Evolutionary conservation across 768 basidiomycete species (phyloP).

Genomic region (Kwoniella europaea): DNA sequence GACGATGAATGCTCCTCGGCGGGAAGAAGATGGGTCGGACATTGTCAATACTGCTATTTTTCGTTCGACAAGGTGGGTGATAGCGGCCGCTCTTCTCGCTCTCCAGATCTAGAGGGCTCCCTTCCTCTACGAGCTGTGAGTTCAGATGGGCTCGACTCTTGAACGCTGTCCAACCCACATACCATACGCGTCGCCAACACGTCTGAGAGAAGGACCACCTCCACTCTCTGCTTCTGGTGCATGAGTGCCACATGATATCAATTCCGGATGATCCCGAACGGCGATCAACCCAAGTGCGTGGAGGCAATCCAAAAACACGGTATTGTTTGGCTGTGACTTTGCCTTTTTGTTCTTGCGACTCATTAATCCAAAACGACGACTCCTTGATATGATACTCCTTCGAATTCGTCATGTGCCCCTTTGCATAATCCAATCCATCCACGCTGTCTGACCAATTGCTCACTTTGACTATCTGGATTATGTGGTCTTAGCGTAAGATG

Average conservation of each 20-base stretch:
- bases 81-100: no score
- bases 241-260: neutral
- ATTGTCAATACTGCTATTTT: neutral
- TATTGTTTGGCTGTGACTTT: neutral
- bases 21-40: conserved; percentile 10
- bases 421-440: neutral
- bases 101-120: no score
- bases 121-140: no score
- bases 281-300: neutral
- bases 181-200: neutral
- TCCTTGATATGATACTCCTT: conserved; percentile 1
- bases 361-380: neutral
- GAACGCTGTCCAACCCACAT: no score
- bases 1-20: conserved; percentile 78
- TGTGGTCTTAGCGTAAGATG: conserved; percentile 11
- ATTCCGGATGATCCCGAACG: neutral
- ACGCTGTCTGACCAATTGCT: neutral
- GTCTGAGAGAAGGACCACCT: neutral
- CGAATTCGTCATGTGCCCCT: neutral
- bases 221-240: neutral
- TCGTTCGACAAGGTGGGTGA: neutral
- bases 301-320: neutral
- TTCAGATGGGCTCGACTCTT: no score
- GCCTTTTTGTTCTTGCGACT: conserved; percentile 20
- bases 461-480: neutral